These are phyloP conservation scores for Geotrichum reessii DNA, from an alignment of 1,139 yeast genomes.

Conservation along the genomic window DNA sequence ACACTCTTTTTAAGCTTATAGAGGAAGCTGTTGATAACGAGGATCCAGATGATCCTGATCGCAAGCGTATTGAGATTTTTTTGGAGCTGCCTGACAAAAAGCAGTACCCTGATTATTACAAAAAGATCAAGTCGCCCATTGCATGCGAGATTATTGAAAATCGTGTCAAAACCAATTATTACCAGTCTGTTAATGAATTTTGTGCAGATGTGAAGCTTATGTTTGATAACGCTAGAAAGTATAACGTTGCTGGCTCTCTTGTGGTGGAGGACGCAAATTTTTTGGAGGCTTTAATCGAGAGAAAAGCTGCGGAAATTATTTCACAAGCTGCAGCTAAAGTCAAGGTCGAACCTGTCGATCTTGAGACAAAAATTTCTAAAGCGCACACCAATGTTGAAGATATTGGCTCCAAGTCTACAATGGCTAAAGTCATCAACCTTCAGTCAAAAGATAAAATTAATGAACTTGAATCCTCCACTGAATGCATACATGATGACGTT, in stretches of 20 bases:
- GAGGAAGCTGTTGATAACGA: slow-evolving; percentile 10
- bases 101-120: slow-evolving; percentile 82
- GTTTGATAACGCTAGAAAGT: slow-evolving; percentile 75
- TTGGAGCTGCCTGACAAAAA: slow-evolving; percentile 51
- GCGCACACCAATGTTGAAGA: background rate
- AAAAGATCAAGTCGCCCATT: slow-evolving; percentile 68
- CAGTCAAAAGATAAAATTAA: background rate
- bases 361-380: background rate
- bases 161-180: slow-evolving; percentile 44
- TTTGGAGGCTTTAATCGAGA: slow-evolving; percentile 41
- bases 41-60: slow-evolving; percentile 32
- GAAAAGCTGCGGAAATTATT: background rate
- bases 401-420: background rate
- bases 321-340: background rate
- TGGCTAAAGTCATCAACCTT: background rate
- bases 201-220: slow-evolving; percentile 70
- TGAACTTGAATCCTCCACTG: background rate
- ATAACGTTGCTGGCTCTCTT: slow-evolving; percentile 84
- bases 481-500: background rate
- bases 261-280: slow-evolving; percentile 71
- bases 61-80: slow-evolving; percentile 39
- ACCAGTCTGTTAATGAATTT: slow-evolving; percentile 54
- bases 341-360: background rate
- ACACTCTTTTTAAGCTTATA: slow-evolving; percentile 16
- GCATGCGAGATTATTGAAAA: slow-evolving; percentile 63